Evolutionary conservation across 805 yeast species (phyloP).

Genomic region (Saturnispora diversa): DNA sequence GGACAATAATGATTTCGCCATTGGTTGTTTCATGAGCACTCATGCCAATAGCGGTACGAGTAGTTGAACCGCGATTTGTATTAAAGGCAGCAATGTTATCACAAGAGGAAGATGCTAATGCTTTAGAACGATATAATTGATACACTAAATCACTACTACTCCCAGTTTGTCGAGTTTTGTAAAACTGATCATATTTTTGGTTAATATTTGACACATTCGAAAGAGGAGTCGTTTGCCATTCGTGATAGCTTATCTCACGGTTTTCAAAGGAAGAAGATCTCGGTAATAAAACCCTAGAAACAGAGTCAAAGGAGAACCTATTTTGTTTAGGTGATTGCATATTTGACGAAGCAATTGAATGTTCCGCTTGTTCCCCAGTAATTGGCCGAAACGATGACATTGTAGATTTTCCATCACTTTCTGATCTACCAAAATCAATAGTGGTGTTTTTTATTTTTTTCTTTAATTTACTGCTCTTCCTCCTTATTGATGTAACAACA

Average conservation of each 20-base stretch:
- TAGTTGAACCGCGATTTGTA: too few relatives aligned
- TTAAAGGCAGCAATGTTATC: neutral
- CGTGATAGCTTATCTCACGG: neutral
- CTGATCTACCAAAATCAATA: neutral
- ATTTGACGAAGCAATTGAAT: too few relatives aligned
- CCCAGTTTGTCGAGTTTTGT: neutral
- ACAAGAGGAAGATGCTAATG: too few relatives aligned
- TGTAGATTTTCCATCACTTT: neutral
- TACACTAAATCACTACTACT: conserved; percentile 1
- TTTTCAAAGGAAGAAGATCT: neutral
- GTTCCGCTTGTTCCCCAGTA: too few relatives aligned
- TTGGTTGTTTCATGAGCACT: conserved; percentile 1
- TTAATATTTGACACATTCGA: too few relatives aligned
- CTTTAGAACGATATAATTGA: neutral
- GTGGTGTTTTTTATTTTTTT: neutral
- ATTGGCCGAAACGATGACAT: neutral
- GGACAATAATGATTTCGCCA: conserved; percentile 3
- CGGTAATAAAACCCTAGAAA: neutral
- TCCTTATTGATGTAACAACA: conserved; percentile 9
- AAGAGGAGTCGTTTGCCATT: neutral
- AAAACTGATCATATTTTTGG: neutral
- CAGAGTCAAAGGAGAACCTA: neutral
- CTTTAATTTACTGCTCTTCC: conserved; percentile 10
- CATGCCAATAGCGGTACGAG: neutral
- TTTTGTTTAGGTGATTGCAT: neutral